Conservation (phyloP, 1,139 yeast genomes). For the Taiozyma sp. region DNA sequence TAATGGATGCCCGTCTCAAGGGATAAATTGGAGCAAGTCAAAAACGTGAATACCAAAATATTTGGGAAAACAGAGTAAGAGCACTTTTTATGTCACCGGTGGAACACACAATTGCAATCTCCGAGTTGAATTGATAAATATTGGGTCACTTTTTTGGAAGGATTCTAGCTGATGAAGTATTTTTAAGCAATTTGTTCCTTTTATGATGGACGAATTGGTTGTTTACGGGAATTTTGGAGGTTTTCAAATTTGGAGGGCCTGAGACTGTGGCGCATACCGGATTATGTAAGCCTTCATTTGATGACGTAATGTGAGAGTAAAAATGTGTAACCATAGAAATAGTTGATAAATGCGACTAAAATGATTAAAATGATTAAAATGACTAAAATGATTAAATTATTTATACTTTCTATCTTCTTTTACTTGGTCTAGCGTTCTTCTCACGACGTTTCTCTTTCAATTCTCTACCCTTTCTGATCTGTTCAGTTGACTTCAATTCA, state of each 20-base stretch:
- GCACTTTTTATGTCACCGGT: background rate
- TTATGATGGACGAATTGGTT: too few species aligned
- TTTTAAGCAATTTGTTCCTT: too few species aligned
- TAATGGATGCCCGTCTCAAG: background rate
- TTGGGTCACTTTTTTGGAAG: background rate
- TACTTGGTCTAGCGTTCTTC: slow-evolving; percentile 83
- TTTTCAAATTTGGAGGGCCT: background rate
- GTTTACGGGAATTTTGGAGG: background rate
- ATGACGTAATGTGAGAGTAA: too few species aligned
- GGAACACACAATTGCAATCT: background rate
- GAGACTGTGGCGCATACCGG: background rate
- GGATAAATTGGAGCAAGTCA: too few species aligned
- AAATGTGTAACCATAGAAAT: too few species aligned
- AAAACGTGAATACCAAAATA: too few species aligned
- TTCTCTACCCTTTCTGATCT: slow-evolving; percentile 74
- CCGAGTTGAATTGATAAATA: background rate
- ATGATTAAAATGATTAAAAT: too few species aligned
- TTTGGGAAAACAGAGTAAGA: too few species aligned
- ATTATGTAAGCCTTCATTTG: background rate
- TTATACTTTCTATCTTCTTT: slow-evolving; percentile 27
- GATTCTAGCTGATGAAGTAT: too few species aligned
- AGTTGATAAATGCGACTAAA: too few species aligned
- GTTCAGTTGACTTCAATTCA: slow-evolving; percentile 65
- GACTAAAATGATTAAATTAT: background rate
- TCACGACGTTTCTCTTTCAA: slow-evolving; percentile 66